phyloP scores from a whole-genome alignment of 768 basidiomycete species.

The Calvatia gigantea region DNA sequence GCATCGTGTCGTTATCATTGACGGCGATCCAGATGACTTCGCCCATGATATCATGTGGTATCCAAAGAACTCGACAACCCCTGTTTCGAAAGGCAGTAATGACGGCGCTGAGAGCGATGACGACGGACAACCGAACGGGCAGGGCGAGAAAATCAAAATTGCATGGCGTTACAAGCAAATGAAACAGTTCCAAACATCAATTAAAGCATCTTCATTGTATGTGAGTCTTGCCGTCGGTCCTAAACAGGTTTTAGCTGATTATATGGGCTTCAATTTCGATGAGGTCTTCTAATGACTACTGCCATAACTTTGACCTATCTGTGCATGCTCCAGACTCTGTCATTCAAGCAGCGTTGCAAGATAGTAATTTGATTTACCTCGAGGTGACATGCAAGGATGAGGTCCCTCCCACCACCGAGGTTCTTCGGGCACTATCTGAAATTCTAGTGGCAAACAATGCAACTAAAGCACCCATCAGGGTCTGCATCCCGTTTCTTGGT shows the following conservation, averaged over 20 bases:
- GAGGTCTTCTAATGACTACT: slow-evolving; percentile 60
- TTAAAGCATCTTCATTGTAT: slow-evolving; percentile 45
- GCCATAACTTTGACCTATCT: slow-evolving; percentile 71
- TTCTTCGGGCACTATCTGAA: slow-evolving; percentile 24
- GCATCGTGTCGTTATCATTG: slow-evolving; percentile 69
- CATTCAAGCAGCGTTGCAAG: slow-evolving; percentile 38
- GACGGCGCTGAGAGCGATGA: slow-evolving; percentile 24
- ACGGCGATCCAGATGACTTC: slow-evolving; percentile 53
- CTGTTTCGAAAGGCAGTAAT: slow-evolving; percentile 27
- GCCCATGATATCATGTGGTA: slow-evolving; percentile 82
- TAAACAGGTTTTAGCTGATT: slow-evolving; percentile 6
- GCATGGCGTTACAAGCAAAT: slow-evolving; percentile 97
- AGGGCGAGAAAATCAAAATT: slow-evolving; percentile 77
- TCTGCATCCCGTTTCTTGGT: slow-evolving; percentile 63
- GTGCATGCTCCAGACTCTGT: slow-evolving; percentile 50
- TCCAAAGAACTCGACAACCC: slow-evolving; percentile 28
- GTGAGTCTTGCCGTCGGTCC: slow-evolving; percentile 26
- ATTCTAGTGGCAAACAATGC: slow-evolving; percentile 25
- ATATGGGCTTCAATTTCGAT: not conserved
- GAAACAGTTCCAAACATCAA: slow-evolving; percentile 89
- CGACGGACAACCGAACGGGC: slow-evolving; percentile 36
- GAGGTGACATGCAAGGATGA: slow-evolving; percentile 4
- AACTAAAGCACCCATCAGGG: slow-evolving; percentile 39
- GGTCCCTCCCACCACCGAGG: slow-evolving; percentile 13
- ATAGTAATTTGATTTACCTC: slow-evolving; percentile 16